Conservation (phyloP, 768 basidiomycete species). For the Solioccasus polychromus region DNA sequence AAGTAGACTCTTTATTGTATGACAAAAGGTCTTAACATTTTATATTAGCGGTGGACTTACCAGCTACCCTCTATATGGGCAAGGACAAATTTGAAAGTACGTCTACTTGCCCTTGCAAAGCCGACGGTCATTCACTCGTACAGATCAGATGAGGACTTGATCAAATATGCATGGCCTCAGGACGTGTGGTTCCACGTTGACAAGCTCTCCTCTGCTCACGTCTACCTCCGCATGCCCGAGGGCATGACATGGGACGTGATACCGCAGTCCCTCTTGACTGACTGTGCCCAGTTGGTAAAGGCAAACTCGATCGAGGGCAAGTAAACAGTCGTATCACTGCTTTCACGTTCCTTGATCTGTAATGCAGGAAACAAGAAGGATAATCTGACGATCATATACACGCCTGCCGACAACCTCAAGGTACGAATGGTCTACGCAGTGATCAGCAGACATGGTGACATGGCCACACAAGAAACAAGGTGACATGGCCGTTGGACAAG, state of each 20-base stretch:
- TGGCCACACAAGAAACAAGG: conserved; percentile 75
- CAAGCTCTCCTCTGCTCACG: conserved; percentile 94
- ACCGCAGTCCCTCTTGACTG: conserved; percentile 70
- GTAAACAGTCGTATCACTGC: background rate
- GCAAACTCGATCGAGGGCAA: conserved; percentile 93
- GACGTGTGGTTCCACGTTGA: conserved; percentile 98
- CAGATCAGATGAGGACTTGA: conserved; percentile 85
- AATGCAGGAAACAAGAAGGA: conserved; percentile 90
- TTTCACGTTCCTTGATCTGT: background rate
- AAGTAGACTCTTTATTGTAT: background rate
- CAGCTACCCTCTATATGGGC: conserved; percentile 87
- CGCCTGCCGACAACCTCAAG: conserved; percentile 90
- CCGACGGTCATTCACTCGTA: conserved; percentile 19
- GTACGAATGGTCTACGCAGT: conserved; percentile 36
- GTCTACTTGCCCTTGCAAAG: conserved; percentile 24
- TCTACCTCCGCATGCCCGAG: conserved; percentile 87
- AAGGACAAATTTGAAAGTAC: conserved; percentile 94
- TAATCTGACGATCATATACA: conserved; percentile 90
- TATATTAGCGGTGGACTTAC: conserved; percentile 52
- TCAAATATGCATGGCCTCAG: conserved; percentile 87
- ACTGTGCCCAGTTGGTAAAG: conserved; percentile 95
- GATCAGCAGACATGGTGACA: conserved; percentile 1
- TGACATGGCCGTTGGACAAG: conserved; percentile 96
- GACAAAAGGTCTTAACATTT: background rate
- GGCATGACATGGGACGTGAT: conserved; percentile 88